Evolutionary conservation across 208 protist species (phyloP).

Genomic region (Leishmania amazonensis): DNA sequence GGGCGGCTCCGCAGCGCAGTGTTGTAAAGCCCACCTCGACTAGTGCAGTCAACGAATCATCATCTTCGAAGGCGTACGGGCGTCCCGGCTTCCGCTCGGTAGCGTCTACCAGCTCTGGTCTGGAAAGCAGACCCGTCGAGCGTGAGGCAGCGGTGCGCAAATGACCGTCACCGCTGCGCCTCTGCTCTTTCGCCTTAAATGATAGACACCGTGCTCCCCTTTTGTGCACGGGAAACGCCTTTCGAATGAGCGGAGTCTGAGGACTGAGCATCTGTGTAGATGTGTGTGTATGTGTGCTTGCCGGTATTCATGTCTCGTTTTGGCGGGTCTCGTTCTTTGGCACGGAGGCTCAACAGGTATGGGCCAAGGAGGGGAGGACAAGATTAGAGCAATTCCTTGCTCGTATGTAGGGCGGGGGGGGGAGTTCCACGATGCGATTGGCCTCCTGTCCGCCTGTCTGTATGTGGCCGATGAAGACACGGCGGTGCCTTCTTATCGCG

Average conservation of each 20-base stretch:
- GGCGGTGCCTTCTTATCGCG: not conserved
- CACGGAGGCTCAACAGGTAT: not conserved
- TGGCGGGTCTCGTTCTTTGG: not conserved
- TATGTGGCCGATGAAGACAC: not conserved
- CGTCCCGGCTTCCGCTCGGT: slow-evolving; percentile 13
- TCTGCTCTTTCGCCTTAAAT: not conserved
- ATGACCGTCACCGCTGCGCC: slow-evolving; percentile 4
- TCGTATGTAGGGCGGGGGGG: not conserved
- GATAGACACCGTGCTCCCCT: not conserved
- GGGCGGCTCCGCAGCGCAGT: slow-evolving; percentile 3
- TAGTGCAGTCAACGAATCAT: not conserved
- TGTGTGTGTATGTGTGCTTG: not conserved
- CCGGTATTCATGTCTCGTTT: not conserved
- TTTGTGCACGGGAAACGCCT: not conserved
- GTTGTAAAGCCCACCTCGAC: slow-evolving; percentile 13
- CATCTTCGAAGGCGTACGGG: slow-evolving; percentile 12
- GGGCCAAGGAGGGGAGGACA: not conserved
- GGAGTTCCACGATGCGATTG: not conserved
- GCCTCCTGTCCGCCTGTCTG: not conserved
- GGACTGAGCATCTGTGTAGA: not conserved
- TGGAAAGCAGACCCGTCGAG: slow-evolving; percentile 24
- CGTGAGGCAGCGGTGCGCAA: slow-evolving; percentile 24
- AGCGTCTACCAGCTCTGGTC: slow-evolving; percentile 6
- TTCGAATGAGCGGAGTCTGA: not conserved
- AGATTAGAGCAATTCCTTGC: not conserved